A percentile compares a stretch with the other conserved stretches of the same genome.
These are phyloP conservation scores for Aeschynomene evenia DNA, from an alignment of 306 rosid species.

Conservation along the genomic window DNA sequence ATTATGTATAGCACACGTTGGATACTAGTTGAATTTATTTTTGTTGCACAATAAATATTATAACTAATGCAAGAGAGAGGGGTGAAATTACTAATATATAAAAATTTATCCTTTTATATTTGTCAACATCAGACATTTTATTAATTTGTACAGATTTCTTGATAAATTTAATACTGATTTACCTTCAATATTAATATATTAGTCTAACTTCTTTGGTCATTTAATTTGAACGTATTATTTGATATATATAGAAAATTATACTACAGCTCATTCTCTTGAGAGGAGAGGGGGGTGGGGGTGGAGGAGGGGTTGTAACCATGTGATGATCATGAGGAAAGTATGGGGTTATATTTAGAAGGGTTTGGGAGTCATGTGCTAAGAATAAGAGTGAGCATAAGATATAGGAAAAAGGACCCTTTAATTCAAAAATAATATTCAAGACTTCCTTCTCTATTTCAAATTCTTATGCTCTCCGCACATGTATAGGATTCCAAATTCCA, in stretches of 20 bases:
- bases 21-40: no score
- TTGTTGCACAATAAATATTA: no score
- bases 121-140: background rate
- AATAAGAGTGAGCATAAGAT: conserved; percentile 17
- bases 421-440: conserved; percentile 6
- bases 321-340: conserved; percentile 34
- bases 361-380: conserved; percentile 43
- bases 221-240: conserved; percentile 20
- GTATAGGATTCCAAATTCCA: conserved; percentile 46
- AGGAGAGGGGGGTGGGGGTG: background rate
- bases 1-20: no score
- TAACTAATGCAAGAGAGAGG: no score
- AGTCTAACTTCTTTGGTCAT: conserved; percentile 19
- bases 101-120: no score
- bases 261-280: conserved; percentile 29
- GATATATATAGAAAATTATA: conserved; percentile 16
- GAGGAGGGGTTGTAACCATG: conserved; percentile 36
- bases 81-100: no score
- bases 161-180: background rate
- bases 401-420: background rate
- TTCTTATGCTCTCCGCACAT: conserved; percentile 28
- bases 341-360: conserved; percentile 22
- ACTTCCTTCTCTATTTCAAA: conserved; percentile 15
- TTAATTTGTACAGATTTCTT: background rate
- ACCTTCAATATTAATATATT: conserved; percentile 1